Percentiles rank a stretch among this genome's conserved stretches.
These are phyloP conservation scores for Trichosporon sp. DNA, from an alignment of 1,284 basidiomycete species.

Conservation along the genomic window DNA sequence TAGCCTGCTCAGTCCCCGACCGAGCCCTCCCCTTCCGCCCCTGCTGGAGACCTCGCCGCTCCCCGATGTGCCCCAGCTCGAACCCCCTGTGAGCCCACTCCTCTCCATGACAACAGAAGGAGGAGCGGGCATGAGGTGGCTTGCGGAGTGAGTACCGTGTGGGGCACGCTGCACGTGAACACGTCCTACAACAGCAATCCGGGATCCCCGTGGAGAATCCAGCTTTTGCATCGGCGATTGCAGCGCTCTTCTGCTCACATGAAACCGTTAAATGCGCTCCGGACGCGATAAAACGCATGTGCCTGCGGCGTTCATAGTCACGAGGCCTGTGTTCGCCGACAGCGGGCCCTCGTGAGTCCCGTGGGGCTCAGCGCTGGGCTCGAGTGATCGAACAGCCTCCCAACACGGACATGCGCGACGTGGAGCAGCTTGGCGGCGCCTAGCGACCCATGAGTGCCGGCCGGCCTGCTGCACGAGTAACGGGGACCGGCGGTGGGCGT, in stretches of 20 bases:
- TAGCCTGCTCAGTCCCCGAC: background rate
- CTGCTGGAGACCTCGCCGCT: too few relatives aligned
- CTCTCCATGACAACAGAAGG: background rate
- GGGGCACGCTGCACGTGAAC: background rate
- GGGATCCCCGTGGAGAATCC: background rate
- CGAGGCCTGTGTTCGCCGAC: background rate
- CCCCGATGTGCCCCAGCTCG: too few relatives aligned
- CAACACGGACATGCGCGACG: background rate
- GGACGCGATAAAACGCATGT: background rate
- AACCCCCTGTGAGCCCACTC: background rate
- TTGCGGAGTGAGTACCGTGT: background rate
- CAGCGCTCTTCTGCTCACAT: background rate
- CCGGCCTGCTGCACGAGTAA: background rate
- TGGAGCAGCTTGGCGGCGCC: background rate
- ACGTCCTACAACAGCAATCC: background rate
- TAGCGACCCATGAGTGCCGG: background rate
- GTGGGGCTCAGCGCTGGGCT: background rate
- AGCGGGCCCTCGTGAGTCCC: background rate
- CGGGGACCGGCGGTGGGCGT: too few relatives aligned
- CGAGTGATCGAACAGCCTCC: too few relatives aligned
- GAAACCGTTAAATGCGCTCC: background rate
- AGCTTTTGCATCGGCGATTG: background rate
- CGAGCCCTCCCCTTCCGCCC: background rate
- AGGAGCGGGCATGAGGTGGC: background rate
- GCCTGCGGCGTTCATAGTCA: background rate